phyloP scores from a whole-genome alignment of 768 basidiomycete species.

The Mrakia blollopis region DNA sequence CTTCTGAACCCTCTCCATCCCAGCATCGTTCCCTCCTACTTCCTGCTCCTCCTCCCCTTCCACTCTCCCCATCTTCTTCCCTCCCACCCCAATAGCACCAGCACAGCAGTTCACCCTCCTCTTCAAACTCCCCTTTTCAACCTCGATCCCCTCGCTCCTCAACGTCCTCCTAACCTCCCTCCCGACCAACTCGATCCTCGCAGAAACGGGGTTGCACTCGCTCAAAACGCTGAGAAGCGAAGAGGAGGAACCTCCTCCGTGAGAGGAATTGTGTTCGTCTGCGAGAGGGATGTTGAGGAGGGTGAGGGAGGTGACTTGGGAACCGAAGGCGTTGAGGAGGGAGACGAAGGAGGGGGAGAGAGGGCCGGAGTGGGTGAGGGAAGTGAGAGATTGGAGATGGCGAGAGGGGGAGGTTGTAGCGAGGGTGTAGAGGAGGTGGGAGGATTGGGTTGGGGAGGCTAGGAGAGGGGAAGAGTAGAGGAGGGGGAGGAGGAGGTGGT shows the following conservation, averaged over 20 bases:
- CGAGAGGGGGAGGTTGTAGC: background rate
- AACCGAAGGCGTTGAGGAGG: background rate
- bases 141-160: background rate
- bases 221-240: no score
- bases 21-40: background rate
- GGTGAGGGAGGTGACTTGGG: no score
- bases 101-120: background rate
- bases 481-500: constrained; percentile 11
- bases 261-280: no score
- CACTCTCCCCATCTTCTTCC: background rate
- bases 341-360: background rate
- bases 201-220: background rate
- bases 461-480: constrained; percentile 4
- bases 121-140: background rate
- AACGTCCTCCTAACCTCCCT: background rate
- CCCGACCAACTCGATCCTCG: background rate
- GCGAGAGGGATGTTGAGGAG: no score
- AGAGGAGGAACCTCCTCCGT: no score
- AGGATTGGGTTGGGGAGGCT: background rate
- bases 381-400: background rate
- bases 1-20: background rate
- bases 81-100: no score
- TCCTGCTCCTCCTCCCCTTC: background rate
- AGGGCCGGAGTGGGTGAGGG: background rate
- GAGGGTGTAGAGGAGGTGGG: constrained; percentile 9